These are phyloP conservation scores for Komagataella ulmi DNA, from an alignment of 805 yeast species.

Conservation along the genomic window DNA sequence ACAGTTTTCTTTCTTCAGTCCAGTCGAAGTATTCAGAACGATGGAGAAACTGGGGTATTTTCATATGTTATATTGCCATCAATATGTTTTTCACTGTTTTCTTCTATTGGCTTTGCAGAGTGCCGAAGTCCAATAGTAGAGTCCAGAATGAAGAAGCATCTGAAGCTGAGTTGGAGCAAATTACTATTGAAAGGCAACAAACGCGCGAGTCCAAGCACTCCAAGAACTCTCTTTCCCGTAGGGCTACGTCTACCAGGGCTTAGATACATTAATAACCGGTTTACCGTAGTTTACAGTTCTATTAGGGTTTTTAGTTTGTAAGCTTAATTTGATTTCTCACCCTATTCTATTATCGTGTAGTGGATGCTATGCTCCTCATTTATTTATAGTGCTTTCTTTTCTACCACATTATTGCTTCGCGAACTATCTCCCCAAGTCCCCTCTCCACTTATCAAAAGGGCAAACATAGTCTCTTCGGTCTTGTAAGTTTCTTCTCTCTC, in stretches of 20 bases:
- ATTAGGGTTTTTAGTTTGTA: not conserved
- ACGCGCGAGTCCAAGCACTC: not conserved
- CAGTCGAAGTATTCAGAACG: slow-evolving; percentile 21
- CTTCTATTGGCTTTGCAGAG: slow-evolving; percentile 18
- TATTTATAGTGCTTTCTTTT: too few species aligned
- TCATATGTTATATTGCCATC: slow-evolving; percentile 30
- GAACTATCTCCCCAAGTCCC: not conserved
- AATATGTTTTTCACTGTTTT: slow-evolving; percentile 19
- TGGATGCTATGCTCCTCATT: not conserved
- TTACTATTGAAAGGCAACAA: not conserved
- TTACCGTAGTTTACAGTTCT: not conserved
- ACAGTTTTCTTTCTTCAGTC: slow-evolving; percentile 38
- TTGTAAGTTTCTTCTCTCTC: not conserved
- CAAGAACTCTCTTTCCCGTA: not conserved
- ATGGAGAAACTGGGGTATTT: slow-evolving; percentile 52
- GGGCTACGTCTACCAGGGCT: not conserved
- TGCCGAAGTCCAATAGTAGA: slow-evolving; percentile 1
- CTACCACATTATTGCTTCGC: not conserved
- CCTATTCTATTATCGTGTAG: not conserved
- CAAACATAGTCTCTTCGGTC: not conserved
- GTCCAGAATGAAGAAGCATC: not conserved
- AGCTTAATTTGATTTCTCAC: not conserved
- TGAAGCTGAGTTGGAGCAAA: not conserved
- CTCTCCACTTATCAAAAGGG: not conserved
- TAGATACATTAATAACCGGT: not conserved